Percentiles rank a stretch among this genome's conserved stretches.
phyloP scores from a whole-genome alignment of 2,329 filamentous ascomycete genomes.

The Lasiodiplodia citricola region DNA sequence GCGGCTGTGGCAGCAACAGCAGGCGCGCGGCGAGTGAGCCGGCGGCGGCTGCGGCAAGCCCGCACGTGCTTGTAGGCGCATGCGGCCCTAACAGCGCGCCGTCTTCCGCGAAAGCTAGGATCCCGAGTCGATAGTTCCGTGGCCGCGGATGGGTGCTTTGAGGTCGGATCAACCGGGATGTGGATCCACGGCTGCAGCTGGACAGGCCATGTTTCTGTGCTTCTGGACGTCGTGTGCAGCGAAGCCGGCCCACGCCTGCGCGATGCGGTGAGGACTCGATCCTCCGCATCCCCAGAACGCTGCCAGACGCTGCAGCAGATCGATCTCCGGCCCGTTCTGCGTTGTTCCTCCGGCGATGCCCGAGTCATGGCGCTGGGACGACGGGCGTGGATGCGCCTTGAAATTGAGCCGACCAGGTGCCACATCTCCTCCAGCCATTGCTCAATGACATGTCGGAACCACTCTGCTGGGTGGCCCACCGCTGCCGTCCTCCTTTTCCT shows the following conservation, averaged over 20 bases:
- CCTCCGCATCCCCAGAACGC: conserved; percentile 18
- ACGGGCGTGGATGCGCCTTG: conserved; percentile 23
- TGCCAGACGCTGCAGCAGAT: conserved; percentile 1
- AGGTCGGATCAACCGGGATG: conserved; percentile 24
- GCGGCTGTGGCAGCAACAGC: background rate
- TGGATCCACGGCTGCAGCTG: conserved; percentile 16
- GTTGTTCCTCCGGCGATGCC: background rate
- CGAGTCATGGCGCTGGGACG: conserved; percentile 20
- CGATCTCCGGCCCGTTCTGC: background rate
- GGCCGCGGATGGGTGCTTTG: conserved; percentile 2
- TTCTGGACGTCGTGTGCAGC: conserved; percentile 20
- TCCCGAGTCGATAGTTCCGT: conserved; percentile 13
- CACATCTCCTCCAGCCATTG: conserved; percentile 9
- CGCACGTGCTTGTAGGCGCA: conserved; percentile 18
- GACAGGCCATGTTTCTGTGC: conserved; percentile 18
- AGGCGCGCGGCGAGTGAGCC: too few relatives aligned
- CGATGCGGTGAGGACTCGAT: conserved; percentile 68
- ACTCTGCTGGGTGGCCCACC: conserved; percentile 5
- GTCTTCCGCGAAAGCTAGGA: conserved; percentile 23
- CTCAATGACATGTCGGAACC: conserved; percentile 17
- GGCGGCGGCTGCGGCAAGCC: background rate
- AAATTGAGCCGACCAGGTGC: conserved; percentile 22
- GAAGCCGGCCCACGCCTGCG: conserved; percentile 64
- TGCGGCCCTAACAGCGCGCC: conserved; percentile 18
- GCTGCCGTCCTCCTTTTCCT: conserved; percentile 1